These are phyloP conservation scores for Leccinum barrowsii DNA, from an alignment of 768 basidiomycete species.

Conservation along the genomic window DNA sequence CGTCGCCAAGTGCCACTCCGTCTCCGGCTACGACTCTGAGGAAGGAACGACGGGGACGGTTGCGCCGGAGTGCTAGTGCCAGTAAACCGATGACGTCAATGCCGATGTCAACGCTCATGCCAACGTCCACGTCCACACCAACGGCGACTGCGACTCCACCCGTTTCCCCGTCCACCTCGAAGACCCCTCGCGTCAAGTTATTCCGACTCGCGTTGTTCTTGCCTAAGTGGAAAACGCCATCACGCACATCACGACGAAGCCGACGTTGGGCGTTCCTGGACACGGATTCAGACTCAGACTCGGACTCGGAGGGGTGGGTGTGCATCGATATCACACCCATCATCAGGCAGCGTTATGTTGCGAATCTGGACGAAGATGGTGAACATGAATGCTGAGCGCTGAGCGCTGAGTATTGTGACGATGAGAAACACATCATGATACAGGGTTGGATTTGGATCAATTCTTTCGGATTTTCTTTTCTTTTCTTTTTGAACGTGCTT, in stretches of 20 bases:
- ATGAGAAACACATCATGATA: background rate
- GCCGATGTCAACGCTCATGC: background rate
- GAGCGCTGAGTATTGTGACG: background rate
- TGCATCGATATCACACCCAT: constrained; percentile 27
- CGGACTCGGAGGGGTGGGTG: constrained; percentile 23
- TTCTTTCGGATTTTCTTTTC: background rate
- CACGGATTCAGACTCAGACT: constrained; percentile 7
- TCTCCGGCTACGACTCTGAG: background rate
- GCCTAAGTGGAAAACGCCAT: constrained; percentile 10
- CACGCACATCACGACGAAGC: background rate
- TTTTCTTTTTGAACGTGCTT: background rate
- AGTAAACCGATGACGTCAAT: background rate
- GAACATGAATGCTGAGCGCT: background rate
- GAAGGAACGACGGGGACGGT: constrained; percentile 4
- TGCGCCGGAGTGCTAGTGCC: background rate
- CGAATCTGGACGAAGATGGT: constrained; percentile 8
- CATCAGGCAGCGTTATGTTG: constrained; percentile 19
- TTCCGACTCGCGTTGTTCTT: constrained; percentile 11
- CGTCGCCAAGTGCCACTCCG: background rate
- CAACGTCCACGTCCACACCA: background rate
- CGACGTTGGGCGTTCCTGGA: constrained; percentile 1
- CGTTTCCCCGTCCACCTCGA: constrained; percentile 15
- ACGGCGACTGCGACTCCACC: background rate
- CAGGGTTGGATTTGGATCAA: background rate
- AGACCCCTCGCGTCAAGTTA: constrained; percentile 13